Evolutionary conservation across 2,329 filamentous ascomycete genomes (phyloP), one percentile per base, ranked within the genome.

Genomic region (Acrocalymma vagum): DNA sequence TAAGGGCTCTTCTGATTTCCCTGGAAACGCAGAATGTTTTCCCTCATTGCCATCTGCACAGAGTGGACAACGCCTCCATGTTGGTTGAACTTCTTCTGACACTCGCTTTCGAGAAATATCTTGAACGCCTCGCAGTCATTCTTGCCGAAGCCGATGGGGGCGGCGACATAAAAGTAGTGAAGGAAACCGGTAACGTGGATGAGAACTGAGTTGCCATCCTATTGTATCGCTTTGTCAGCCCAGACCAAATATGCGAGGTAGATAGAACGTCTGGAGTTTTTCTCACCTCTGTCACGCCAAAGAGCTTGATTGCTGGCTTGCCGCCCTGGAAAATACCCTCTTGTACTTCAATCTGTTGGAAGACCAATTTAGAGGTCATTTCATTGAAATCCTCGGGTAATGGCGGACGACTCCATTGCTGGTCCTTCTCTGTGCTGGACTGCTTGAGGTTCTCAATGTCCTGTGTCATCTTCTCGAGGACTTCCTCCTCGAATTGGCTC

Each of bases 261-360:
- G 55, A 29, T 26, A 20, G 14, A 4, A n/a, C 22, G 29, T 13
- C 3, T 16, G 8, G 13, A 6, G n/a, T 24, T 6, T n/a, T 31
- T 55, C 65, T 40, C 71, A 84, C 84, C 77, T 88, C 84, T 22
- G 90, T 96, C 4, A 97, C 91, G 59, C 94, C 94, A 72, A 97
- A 99, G 14, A 99, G 80, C 75, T 94, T 95, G 42, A 99, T 83
- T 0, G 90, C 86, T 0, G 89, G 78, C 63, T 78, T 85, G 14
- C 89, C 90, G 32, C 88, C 88, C 65, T 86, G 76, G 2, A 96
- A 70, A 3, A 84, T 88, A 14, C 94, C 93, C 68, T 99, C 93
- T 65, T 97, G 92, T 1, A 85, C 87, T 63, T 99, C 95, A 55
- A 99, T 99, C 63, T 95, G 88, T 73, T 99, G 94, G 64, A 99